Conservation (phyloP, 163 green algal species). For the Scenedesmus sp. region DNA sequence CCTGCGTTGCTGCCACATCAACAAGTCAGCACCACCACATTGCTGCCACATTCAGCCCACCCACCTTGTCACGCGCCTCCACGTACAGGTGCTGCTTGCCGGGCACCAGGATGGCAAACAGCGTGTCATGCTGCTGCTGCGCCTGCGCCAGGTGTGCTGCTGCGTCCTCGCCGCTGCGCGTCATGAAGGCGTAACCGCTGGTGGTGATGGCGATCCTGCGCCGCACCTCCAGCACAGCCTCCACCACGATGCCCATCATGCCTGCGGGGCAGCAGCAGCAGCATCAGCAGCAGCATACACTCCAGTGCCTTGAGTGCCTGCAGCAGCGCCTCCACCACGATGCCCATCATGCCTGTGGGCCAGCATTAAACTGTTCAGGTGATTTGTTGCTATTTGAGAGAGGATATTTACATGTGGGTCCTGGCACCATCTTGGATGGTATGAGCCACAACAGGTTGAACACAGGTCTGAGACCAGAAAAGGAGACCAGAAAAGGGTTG, state of each 20-base stretch:
- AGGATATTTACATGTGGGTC: too few relatives aligned
- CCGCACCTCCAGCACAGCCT: slow-evolving; percentile 33
- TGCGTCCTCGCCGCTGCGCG: not conserved
- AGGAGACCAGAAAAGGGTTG: too few relatives aligned
- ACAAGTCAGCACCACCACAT: not conserved
- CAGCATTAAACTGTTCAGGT: too few relatives aligned
- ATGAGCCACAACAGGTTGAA: too few relatives aligned
- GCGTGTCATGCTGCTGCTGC: not conserved
- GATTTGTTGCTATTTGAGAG: too few relatives aligned
- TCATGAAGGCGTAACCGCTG: not conserved
- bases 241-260: slow-evolving; percentile 36
- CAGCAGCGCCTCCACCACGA: slow-evolving; percentile 36
- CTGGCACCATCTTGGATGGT: too few relatives aligned
- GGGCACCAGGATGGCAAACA: slow-evolving; percentile 46
- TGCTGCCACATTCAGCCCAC: not conserved
- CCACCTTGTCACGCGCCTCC: slow-evolving; percentile 12
- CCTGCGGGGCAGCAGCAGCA: not conserved
- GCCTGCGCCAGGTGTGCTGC: not conserved
- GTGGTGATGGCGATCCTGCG: not conserved
- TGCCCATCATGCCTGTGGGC: slow-evolving; percentile 15
- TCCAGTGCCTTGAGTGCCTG: not conserved
- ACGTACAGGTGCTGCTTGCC: slow-evolving; percentile 13
- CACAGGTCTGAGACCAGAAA: too few relatives aligned
- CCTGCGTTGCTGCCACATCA: too few relatives aligned
- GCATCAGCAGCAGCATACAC: not conserved